Conservation (phyloP, 163 green algal species). For the Scenedesmus sp. region DNA sequence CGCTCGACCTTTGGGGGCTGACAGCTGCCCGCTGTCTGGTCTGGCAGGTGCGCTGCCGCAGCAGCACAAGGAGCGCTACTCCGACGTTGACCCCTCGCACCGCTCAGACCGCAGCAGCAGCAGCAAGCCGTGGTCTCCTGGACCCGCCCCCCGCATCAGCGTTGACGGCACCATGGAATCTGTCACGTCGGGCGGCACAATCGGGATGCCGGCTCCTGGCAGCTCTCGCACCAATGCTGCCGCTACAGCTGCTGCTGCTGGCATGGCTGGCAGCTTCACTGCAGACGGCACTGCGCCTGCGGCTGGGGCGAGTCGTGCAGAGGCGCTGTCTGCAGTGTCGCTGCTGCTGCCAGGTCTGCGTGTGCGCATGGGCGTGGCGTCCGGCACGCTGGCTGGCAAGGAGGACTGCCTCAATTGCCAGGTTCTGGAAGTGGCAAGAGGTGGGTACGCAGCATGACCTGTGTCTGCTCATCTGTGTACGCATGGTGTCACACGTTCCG, state of each 20-base stretch:
- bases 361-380: slow-evolving; percentile 71
- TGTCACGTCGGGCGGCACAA: not conserved
- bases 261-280: not conserved
- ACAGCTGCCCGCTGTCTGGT: not conserved
- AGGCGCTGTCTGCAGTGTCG: not conserved
- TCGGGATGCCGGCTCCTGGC: not conserved
- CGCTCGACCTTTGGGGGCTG: too few relatives aligned
- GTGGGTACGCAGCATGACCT: not conserved
- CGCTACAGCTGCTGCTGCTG: not conserved
- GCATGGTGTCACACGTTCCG: too few relatives aligned
- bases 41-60: not conserved
- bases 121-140: not conserved
- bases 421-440: slow-evolving; percentile 59
- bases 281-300: not conserved
- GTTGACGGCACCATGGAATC: not conserved
- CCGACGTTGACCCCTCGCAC: not conserved
- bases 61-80: not conserved
- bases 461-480: too few relatives aligned
- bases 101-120: not conserved
- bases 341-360: slow-evolving; percentile 61
- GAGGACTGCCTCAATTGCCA: slow-evolving; percentile 36
- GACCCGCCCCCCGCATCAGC: not conserved
- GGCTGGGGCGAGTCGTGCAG: not conserved
- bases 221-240: not conserved
- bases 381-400: slow-evolving; percentile 51